Evolutionary conservation across 805 yeast species (phyloP), one percentile per base, ranked within the genome.

Genomic region (Danielia oregonensis): DNA sequence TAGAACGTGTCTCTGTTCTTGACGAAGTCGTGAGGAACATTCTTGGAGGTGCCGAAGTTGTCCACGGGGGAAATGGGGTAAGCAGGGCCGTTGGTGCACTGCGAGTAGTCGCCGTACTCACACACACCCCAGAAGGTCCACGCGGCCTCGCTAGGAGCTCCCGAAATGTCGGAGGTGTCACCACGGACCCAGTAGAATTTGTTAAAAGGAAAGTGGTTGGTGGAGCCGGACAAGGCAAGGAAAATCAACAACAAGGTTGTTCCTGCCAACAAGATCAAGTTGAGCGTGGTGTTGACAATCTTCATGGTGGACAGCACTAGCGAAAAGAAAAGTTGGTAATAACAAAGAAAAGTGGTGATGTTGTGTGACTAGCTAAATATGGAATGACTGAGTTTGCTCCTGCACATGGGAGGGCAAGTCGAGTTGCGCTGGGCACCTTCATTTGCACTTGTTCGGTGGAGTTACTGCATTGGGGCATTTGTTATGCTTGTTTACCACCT

Each of bases 71-170:
- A 84, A 55, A 88, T 78, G 27, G 96, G 87, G 61, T 71, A 80
- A n/a, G 86, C 97, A 13, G 96, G 83, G 10, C 78, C 76, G 28
- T 70, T 55, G 29, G 59, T 54, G 51, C 72, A 72, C 14, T 58
- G 39, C 28, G 77, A 57, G 63, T 87, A 87, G 58, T 78, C 69
- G 27, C 54, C 43, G 36, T 75, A 74, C 43, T 72, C 69, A 57
- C 86, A 79, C 29, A 82, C 68, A 43, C 82, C 79, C 74, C 91
- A 89, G 59, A 76, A 76, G 8, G 89, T 83, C 96, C 96, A 89
- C 49, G 89, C 78, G 3, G 86, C 67, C 11, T 59, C 54, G 24
- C 55, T 57, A 18, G 71, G 63, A 6, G 83, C 82, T 28, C 66
- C 56, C 45, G 69, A 36, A 38, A 81, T 74, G 26, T 56, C 61